phyloP scores from a whole-genome alignment of 2,329 filamentous ascomycete genomes.

The Venturia effusa region DNA sequence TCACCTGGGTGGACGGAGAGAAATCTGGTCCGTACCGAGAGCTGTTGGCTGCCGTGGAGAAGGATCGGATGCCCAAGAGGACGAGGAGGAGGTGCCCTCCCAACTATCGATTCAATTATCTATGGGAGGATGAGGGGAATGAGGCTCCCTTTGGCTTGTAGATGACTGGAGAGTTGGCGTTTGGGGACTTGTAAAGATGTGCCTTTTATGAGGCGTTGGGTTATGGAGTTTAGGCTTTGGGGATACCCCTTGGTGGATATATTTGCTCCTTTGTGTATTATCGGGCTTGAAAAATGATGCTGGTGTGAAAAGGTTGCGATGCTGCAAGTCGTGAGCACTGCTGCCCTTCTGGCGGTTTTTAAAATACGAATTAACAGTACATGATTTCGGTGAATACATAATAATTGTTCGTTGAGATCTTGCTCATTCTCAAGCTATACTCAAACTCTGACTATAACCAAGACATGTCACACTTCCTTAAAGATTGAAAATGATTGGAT shows the following conservation, averaged over 20 bases:
- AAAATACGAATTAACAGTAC: no score
- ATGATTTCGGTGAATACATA: no score
- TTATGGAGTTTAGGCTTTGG: background rate
- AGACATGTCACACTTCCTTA: no score
- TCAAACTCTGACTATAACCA: no score
- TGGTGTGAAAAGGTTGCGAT: background rate
- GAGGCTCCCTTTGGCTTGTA: background rate
- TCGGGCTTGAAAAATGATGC: background rate
- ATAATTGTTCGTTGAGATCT: no score
- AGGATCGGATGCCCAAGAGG: background rate
- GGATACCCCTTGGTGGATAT: background rate
- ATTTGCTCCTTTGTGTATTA: background rate
- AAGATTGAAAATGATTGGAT: no score
- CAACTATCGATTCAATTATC: background rate
- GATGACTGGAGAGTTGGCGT: background rate
- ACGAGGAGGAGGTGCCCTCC: background rate
- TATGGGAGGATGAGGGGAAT: background rate
- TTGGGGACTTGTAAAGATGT: background rate
- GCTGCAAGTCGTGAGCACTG: background rate
- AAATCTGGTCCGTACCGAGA: background rate
- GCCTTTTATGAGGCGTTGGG: background rate
- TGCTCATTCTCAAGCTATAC: no score
- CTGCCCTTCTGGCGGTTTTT: background rate
- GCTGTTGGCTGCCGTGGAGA: background rate
- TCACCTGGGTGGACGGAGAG: background rate